These are phyloP conservation scores for Musa troglodytarum DNA, from an alignment of 176 grass and related monocot genomes.

Conservation along the genomic window DNA sequence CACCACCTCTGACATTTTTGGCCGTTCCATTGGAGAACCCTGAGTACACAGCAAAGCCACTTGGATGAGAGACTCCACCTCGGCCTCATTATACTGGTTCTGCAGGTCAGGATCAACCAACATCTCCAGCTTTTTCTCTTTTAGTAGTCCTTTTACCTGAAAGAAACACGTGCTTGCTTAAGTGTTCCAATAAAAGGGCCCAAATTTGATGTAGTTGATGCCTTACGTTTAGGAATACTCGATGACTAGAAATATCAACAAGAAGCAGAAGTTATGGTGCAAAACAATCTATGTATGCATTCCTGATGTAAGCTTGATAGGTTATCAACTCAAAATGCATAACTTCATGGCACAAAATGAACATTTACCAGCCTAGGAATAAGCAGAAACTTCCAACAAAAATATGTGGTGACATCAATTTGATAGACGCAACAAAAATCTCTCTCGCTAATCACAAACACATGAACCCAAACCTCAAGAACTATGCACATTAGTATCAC, in stretches of 20 bases:
- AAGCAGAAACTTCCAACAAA: neutral
- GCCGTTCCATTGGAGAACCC: slow-evolving; percentile 10
- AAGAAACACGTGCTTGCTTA: neutral
- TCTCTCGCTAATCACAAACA: no score
- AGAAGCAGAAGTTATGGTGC: no score
- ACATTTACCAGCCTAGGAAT: no score
- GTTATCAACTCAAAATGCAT: neutral
- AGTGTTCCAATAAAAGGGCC: neutral
- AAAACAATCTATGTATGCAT: neutral
- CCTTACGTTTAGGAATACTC: neutral
- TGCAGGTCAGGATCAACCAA: slow-evolving; percentile 15
- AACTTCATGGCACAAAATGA: neutral
- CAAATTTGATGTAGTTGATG: no score
- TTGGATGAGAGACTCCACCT: slow-evolving; percentile 17
- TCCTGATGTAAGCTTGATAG: neutral
- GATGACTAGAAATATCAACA: neutral
- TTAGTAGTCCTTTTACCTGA: slow-evolving; percentile 13
- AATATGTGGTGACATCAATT: neutral
- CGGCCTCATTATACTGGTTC: neutral
- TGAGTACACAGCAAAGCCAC: slow-evolving; percentile 14
- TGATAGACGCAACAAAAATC: neutral
- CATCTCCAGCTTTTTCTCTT: slow-evolving; percentile 21
- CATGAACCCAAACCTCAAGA: no score
- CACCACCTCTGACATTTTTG: slow-evolving; percentile 16
- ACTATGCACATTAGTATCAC: neutral